Base-by-base conservation (phyloP, 2,329 filamentous ascomycete genomes). In the Fusarium abutilonis region DNA sequence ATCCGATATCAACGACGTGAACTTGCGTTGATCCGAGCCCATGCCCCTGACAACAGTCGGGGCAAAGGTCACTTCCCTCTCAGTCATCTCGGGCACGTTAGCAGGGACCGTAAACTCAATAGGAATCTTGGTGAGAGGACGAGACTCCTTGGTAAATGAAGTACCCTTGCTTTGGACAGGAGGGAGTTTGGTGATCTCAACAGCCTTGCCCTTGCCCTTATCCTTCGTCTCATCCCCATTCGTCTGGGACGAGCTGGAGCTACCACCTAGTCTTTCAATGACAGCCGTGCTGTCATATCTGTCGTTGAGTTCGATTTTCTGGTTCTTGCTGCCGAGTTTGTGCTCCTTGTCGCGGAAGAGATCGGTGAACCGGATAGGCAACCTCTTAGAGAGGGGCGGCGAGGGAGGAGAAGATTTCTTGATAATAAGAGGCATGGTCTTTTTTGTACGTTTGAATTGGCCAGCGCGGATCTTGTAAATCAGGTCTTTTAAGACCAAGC, bases 271-370 rank as follows among this genome's bases (percentile, higher is more conserved):
- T n/a, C 57, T 42, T 28, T 36, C 34, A 13, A 65, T 44, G 1
- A 57, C 9, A 7, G 46, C 51, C 2, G n/a, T 26, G 10, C 36
- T 48, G 10, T 67, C 35, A 9, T 49, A 41, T 14, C 29, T 11
- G 3, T 9, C 36, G 2, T n/a, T 43, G 4, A 64, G 28, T 9
- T 28, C 10, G 10, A 46, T 11, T 1, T 31, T 19, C 10, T 4
- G 19, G 6, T 52, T 36, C 34, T 41, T 47, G 2, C 29, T 14
- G 17, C 31, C 31, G 4, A 36, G 45, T 36, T 55, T 45, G 32
- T 69, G 55, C 9, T 41, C 42, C 9, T 35, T n/a, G 2, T 31
- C 41, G n/a, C 63, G 63, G 26, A 68, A 69, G 14, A 57, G 28
- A 8, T 68, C 56, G 8, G 63, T 39, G 31, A 58, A 49, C n/a